phyloP scores from a whole-genome alignment of 1,284 basidiomycete species.

The Ceratobasidium sp. region DNA sequence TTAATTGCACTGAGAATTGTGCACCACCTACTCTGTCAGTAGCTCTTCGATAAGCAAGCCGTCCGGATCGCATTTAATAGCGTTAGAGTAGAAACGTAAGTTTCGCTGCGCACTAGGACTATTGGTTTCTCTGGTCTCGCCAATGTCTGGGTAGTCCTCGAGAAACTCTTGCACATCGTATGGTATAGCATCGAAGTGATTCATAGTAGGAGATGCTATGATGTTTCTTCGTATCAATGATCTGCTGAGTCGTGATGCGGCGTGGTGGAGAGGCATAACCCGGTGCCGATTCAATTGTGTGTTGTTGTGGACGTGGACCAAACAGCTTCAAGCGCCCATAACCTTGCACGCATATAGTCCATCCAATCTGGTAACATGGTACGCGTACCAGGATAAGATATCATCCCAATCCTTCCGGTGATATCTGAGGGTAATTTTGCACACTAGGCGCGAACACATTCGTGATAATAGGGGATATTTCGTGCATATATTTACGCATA shows the following conservation, averaged over 20 bases:
- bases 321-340: too few relatives aligned
- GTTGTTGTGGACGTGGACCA: too few relatives aligned
- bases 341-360: too few relatives aligned
- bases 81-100: conserved; percentile 75
- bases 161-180: conserved; percentile 75
- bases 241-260: not conserved
- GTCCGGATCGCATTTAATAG: conserved; percentile 72
- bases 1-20: not conserved
- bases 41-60: conserved; percentile 73
- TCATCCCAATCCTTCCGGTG: too few relatives aligned
- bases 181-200: conserved; percentile 58
- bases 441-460: too few relatives aligned
- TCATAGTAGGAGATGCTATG: conserved; percentile 7
- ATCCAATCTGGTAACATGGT: too few relatives aligned
- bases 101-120: conserved; percentile 62
- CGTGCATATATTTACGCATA: too few relatives aligned
- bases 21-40: conserved; percentile 66
- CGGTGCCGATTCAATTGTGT: not conserved
- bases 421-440: too few relatives aligned
- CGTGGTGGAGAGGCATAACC: not conserved
- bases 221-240: not conserved
- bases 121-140: conserved; percentile 53
- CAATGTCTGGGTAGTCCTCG: conserved; percentile 69
- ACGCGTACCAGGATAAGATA: too few relatives aligned
- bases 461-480: too few relatives aligned